These are phyloP conservation scores for Boechera divaricarpa DNA, from an alignment of 345 rosid species.

Conservation along the genomic window DNA sequence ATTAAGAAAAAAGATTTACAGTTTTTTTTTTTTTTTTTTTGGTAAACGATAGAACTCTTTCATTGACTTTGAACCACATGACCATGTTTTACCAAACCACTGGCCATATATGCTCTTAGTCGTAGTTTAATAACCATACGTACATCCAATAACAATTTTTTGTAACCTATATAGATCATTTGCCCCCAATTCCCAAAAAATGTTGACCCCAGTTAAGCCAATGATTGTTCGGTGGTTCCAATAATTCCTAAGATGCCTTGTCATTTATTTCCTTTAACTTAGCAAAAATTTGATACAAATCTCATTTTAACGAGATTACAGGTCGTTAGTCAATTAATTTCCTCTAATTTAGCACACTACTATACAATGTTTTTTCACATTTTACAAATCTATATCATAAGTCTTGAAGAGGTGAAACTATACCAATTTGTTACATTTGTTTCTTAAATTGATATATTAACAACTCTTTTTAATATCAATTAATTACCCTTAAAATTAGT, in stretches of 20 bases:
- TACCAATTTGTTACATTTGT: no score
- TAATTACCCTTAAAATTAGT: neutral
- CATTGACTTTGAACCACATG: neutral
- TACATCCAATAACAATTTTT: neutral
- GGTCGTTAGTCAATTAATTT: neutral
- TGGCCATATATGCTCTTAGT: neutral
- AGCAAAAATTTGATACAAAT: neutral
- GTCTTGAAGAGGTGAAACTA: neutral
- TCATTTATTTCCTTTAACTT: neutral
- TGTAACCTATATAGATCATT: no score
- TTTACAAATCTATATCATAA: neutral
- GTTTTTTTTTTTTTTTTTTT: no score
- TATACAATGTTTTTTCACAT: neutral
- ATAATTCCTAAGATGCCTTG: neutral
- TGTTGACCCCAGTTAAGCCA: neutral
- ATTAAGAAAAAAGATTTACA: no score
- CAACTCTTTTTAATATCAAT: no score
- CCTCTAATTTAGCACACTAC: neutral
- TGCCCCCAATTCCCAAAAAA: neutral
- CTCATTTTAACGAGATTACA: neutral
- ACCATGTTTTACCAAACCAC: neutral
- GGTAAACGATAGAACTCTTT: neutral
- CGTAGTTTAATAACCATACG: neutral
- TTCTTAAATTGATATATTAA: no score
- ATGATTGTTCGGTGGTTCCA: neutral